Conservation (phyloP, 2,329 filamentous ascomycete genomes). For the Spiromastix sp. region DNA sequence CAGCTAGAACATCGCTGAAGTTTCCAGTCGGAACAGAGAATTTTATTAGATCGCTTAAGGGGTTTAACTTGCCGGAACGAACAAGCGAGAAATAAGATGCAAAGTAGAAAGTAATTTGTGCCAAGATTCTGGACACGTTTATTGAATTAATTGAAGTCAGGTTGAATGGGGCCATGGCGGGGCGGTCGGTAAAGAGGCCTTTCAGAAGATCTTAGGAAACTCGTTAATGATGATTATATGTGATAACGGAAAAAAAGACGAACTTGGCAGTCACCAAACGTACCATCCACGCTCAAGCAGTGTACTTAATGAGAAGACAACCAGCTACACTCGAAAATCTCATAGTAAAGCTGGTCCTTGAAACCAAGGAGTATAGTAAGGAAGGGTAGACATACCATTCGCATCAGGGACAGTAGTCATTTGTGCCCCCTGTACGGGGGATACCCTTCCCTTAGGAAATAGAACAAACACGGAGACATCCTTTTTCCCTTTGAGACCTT, state of each 20-base stretch:
- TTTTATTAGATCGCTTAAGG: conserved; percentile 52
- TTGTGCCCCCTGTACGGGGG: no score
- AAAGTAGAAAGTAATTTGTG: conserved; percentile 97
- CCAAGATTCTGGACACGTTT: conserved; percentile 90
- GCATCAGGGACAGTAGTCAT: no score
- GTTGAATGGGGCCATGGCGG: conserved; percentile 71
- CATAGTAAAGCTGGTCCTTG: background rate
- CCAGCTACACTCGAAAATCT: background rate
- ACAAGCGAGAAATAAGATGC: conserved; percentile 79
- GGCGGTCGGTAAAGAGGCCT: conserved; percentile 74
- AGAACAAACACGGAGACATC: no score
- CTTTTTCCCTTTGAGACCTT: no score
- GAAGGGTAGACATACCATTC: no score
- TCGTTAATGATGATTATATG: no score
- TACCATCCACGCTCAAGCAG: no score
- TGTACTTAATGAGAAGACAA: no score
- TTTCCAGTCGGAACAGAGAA: conserved; percentile 93
- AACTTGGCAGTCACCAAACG: no score
- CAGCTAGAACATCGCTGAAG: conserved; percentile 82
- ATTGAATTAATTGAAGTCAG: conserved; percentile 94
- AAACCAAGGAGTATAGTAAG: no score
- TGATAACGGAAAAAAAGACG: no score
- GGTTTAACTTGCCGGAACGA: conserved; percentile 41
- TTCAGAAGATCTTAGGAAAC: conserved; percentile 71
- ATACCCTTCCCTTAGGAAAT: no score